Evolutionary conservation across 2,329 filamentous ascomycete genomes (phyloP).

Genomic region (Exophiala alcalophila): DNA sequence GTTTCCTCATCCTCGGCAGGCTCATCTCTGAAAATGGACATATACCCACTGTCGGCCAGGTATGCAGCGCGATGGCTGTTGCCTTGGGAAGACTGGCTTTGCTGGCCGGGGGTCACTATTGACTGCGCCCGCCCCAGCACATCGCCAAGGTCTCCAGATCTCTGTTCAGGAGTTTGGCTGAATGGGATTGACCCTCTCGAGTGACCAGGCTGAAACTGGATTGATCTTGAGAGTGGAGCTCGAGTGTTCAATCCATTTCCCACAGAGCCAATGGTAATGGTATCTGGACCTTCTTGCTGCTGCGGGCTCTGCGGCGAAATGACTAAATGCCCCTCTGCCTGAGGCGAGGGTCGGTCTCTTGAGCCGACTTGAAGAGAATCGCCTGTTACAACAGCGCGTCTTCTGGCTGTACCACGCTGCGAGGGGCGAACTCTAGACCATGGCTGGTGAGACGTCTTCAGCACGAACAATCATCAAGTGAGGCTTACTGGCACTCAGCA

Average conservation of each 20-base stretch:
- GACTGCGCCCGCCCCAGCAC: neutral
- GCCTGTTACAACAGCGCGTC: neutral
- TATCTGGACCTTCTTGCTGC: no score
- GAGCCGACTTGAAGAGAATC: no score
- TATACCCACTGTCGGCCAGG: constrained; percentile 10
- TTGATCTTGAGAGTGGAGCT: no score
- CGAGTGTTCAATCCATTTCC: no score
- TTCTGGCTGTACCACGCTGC: constrained; percentile 6
- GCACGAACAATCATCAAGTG: neutral
- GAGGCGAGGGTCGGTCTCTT: neutral
- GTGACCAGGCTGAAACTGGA: neutral
- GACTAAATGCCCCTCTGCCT: neutral
- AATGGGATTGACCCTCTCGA: neutral
- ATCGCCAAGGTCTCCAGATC: neutral
- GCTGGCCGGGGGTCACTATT: neutral
- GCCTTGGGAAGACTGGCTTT: constrained; percentile 2
- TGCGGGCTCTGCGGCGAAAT: no score
- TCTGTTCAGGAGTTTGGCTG: neutral
- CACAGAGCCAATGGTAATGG: no score
- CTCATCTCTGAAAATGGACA: constrained; percentile 13
- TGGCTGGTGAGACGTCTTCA: neutral
- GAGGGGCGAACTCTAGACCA: constrained; percentile 2
- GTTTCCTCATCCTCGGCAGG: neutral
- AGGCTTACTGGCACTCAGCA: constrained; percentile 6
- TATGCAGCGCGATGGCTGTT: constrained; percentile 11